Evolutionary conservation across 2,329 filamentous ascomycete species (phyloP).

Genomic region (Capronia epimyces): DNA sequence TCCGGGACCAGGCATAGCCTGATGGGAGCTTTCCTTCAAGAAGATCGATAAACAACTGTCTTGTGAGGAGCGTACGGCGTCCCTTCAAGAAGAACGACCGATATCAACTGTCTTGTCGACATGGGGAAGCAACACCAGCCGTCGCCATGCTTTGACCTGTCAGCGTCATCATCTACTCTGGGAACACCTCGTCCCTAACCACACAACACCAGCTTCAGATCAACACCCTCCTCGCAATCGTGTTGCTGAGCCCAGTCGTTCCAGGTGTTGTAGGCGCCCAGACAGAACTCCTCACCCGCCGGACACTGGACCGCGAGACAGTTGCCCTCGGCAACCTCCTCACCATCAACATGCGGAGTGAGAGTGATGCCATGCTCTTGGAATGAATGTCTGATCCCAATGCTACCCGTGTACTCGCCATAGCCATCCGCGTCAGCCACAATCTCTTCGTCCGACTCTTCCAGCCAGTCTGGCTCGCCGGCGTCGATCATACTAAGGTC

Average conservation of each 20-base stretch:
- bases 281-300: constrained; percentile 13
- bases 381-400: constrained; percentile 13
- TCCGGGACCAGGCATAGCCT: no score
- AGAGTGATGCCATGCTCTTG: constrained; percentile 12
- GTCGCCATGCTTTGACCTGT: no score
- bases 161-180: neutral
- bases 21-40: no score
- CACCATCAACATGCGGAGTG: neutral
- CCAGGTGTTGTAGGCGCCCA: constrained; percentile 12
- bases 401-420: constrained; percentile 7
- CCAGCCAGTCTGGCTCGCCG: constrained; percentile 8
- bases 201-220: constrained; percentile 15
- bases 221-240: constrained; percentile 10
- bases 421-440: constrained; percentile 8
- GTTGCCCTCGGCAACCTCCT: constrained; percentile 5
- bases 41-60: no score
- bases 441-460: constrained; percentile 7
- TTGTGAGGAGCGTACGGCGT: no score
- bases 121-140: no score
- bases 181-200: constrained; percentile 3
- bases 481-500: constrained; percentile 23
- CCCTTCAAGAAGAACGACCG: no score
- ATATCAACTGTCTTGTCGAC: no score
- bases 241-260: constrained; percentile 16
- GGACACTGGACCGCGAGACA: constrained; percentile 7